These are phyloP conservation scores for Talaromyces stipitatus DNA, from an alignment of 495 filamentous ascomycete species.

Conservation along the genomic window DNA sequence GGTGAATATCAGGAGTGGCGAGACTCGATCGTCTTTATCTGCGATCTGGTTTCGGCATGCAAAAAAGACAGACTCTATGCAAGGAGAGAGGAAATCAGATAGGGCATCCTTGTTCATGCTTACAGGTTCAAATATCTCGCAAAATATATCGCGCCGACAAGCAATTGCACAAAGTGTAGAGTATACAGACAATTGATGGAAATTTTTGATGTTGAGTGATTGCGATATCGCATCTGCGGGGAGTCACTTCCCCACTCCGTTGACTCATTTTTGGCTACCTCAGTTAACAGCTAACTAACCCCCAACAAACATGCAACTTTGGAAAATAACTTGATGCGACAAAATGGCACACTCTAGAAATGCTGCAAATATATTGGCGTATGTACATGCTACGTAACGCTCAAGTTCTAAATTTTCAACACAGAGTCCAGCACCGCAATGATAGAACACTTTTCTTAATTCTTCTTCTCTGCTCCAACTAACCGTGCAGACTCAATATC, in stretches of 20 bases:
- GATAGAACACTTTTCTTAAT: no score
- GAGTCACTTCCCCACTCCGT: neutral
- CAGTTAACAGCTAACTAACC: no score
- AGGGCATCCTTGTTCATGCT: neutral
- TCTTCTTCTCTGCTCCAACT: constrained; percentile 8
- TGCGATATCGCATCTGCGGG: constrained; percentile 8
- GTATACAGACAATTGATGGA: neutral
- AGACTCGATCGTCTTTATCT: neutral
- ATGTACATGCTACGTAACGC: neutral
- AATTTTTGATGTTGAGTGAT: neutral
- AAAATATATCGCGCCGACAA: constrained; percentile 12
- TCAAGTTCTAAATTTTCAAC: no score
- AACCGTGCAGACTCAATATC: neutral
- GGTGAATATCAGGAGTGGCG: neutral
- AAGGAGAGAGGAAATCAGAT: neutral
- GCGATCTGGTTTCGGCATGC: neutral
- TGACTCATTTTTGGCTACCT: neutral
- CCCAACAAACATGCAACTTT: neutral
- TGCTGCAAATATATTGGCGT: neutral
- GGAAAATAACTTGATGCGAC: neutral
- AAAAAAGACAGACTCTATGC: neutral
- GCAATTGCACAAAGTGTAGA: neutral
- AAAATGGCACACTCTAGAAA: neutral
- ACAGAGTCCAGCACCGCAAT: no score
- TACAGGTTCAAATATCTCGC: neutral